Percentiles rank a stretch among this genome's conserved stretches.
phyloP scores from a whole-genome alignment of 306 rosid species.

The Fagus crenata region DNA sequence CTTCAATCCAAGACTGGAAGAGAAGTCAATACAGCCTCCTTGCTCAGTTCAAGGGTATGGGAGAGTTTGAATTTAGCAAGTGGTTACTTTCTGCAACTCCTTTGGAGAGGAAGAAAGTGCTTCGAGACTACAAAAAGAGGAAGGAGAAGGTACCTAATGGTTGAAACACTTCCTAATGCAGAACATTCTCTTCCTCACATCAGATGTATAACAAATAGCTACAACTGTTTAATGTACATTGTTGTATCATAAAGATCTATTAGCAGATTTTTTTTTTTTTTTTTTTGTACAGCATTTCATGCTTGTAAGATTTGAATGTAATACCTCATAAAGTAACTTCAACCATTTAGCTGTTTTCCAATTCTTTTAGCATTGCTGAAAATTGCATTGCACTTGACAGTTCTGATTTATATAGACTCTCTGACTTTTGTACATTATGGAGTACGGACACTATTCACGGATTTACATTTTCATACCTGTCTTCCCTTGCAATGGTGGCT shows the following conservation, averaged over 20 bases:
- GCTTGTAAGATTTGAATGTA: not conserved
- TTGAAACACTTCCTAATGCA: slow-evolving; percentile 16
- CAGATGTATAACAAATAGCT: not conserved
- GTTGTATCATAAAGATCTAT: not conserved
- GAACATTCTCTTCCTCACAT: not conserved
- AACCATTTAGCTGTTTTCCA: not conserved
- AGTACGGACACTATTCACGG: no score
- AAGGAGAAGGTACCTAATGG: slow-evolving; percentile 43
- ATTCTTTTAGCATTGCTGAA: not conserved
- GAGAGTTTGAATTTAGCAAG: slow-evolving; percentile 70
- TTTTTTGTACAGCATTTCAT: not conserved
- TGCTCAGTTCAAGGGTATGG: slow-evolving; percentile 64
- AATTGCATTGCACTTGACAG: no score
- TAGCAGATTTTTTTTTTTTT: not conserved
- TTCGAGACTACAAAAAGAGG: slow-evolving; percentile 62
- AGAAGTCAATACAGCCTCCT: slow-evolving; percentile 57
- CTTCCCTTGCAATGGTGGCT: no score
- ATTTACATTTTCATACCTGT: no score
- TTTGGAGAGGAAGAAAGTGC: slow-evolving; percentile 58
- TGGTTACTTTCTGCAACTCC: slow-evolving; percentile 80
- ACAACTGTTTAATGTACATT: slow-evolving; percentile 1
- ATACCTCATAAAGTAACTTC: not conserved
- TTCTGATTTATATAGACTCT: no score
- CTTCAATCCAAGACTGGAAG: slow-evolving; percentile 49
- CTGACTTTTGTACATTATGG: no score